Evolutionary conservation across 23 red algal genomes (phyloP).

Genomic region (Chondrus crispus): DNA sequence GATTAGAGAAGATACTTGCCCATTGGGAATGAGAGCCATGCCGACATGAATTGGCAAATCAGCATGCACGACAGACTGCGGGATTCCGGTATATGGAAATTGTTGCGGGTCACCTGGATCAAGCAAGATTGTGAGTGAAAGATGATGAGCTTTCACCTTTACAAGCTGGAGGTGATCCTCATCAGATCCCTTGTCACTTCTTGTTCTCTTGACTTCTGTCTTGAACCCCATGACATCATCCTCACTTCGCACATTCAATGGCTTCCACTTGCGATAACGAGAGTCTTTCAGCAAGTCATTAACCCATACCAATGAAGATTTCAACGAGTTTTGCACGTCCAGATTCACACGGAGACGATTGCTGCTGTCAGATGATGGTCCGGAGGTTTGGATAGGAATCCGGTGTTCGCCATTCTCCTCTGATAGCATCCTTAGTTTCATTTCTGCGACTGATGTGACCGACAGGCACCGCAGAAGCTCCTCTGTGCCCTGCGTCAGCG

Average conservation of each 20-base stretch:
- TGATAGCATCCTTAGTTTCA: background rate
- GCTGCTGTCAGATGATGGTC: background rate
- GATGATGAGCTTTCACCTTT: conserved; percentile 28
- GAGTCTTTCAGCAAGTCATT: conserved; percentile 44
- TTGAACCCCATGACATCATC: background rate
- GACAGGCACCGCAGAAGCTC: conserved; percentile 39
- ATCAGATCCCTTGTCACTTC: background rate
- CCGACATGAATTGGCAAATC: conserved; percentile 53
- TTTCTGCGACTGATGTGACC: background rate
- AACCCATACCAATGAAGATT: conserved; percentile 22
- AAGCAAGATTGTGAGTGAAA: conserved; percentile 46
- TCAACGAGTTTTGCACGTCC: background rate
- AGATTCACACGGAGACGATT: conserved; percentile 23
- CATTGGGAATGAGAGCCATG: conserved; percentile 56
- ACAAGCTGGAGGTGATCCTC: conserved; percentile 1
- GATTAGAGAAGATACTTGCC: background rate
- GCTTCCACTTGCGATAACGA: conserved; percentile 36
- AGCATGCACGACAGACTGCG: conserved; percentile 53
- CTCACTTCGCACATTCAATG: background rate
- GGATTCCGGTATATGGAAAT: conserved; percentile 13
- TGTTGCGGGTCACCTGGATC: conserved; percentile 58
- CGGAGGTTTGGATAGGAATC: background rate
- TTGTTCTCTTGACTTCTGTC: background rate
- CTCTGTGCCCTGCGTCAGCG: background rate
- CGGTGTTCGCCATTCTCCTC: background rate